Evolutionary conservation across 257 asterid genomes (phyloP), one percentile per base, ranked within the genome.

Genomic region (Jaltomata sinuosa): DNA sequence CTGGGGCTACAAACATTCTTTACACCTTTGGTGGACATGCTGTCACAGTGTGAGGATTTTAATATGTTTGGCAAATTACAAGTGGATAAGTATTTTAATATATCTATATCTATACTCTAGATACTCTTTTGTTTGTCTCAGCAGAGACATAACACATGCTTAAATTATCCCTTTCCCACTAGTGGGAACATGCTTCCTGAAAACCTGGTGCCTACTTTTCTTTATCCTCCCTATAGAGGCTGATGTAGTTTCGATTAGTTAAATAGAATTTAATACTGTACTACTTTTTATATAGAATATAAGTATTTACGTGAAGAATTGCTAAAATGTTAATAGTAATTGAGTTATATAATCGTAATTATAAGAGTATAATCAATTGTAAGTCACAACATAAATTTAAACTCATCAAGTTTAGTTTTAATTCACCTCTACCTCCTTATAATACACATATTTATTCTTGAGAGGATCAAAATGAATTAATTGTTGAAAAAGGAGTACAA

Each of bases 11-110:
- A 80, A 94, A 94, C 87, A 93, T 94, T 89, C 98, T 94, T 83
- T 94, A 94, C 53, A 94, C 98, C 74, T 94, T 94, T 88, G 98
- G 98, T 83, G 98, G 97, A 1, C 98, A 94, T 86, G 98, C 98
- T 86, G 98, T 94, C 87, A 94, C 97, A 19, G 98, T 94, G 98
- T 94, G 64, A 90, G 96, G 11, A 36, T 62, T 81, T n/a, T 11
- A 45, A 29, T 53, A 11, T 80, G 21, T 57, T 54, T 36, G 7
- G 21, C 40, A 49, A 76, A 36, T 36, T 59, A 55, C 59, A 59
- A 81, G 45, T 40, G 36, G 77, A 11, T 36, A 38, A n/a, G 10
- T 55, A 36, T 42, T 81, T 59, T 40, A 81, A 59, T 34, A 16
- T 81, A 57, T 80, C 22, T 15, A 9, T 22, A 22, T 29, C 3